Conservation (phyloP, 1,284 basidiomycete genomes). For the Pseudozyma pruni region DNA sequence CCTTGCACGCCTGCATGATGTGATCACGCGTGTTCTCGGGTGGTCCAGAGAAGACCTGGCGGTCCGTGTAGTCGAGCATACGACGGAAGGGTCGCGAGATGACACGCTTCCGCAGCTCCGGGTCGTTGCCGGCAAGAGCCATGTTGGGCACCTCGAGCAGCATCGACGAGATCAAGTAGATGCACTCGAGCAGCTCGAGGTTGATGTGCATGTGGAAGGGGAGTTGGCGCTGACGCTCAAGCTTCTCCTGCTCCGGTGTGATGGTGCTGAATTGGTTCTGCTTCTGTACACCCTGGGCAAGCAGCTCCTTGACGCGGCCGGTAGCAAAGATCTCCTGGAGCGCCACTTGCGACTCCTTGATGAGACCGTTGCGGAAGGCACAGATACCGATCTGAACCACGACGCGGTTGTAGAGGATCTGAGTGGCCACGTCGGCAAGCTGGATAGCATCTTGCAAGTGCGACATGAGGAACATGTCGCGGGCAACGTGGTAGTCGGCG, state of each 20-base stretch:
- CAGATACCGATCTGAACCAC: conserved; percentile 96
- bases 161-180: conserved; percentile 98
- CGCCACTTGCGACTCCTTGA: conserved; percentile 91
- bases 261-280: conserved; percentile 84
- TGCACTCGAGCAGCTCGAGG: conserved; percentile 95
- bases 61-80: conserved; percentile 94
- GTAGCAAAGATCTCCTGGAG: conserved; percentile 96
- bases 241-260: conserved; percentile 93
- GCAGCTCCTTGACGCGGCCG: conserved; percentile 91
- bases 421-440: conserved; percentile 94
- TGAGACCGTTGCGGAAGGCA: conserved; percentile 93
- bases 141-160: conserved; percentile 95
- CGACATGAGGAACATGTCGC: conserved; percentile 98
- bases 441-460: conserved; percentile 96
- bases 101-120: conserved; percentile 77
- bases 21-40: conserved; percentile 98
- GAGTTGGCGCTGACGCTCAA: conserved; percentile 92
- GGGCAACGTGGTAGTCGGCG: conserved; percentile 94
- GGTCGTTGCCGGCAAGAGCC: conserved; percentile 92
- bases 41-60: conserved; percentile 96
- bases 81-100: conserved; percentile 96
- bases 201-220: conserved; percentile 99
- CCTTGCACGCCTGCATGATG: conserved; percentile 99
- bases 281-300: conserved; percentile 91
- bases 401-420: conserved; percentile 97